Evolutionary conservation across 257 asterid species (phyloP).

Genomic region (Solanum boliviense): DNA sequence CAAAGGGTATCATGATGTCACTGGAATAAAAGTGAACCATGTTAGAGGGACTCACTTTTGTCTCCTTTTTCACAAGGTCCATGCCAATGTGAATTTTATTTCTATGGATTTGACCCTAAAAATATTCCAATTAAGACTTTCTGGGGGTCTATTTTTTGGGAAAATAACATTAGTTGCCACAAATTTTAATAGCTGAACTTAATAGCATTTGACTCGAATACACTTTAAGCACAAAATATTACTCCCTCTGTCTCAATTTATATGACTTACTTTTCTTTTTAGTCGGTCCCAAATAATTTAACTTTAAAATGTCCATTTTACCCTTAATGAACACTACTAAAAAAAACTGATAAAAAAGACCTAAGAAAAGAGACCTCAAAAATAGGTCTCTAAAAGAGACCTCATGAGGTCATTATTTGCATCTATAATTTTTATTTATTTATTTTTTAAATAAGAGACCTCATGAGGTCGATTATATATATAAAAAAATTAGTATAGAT

Average conservation of each 20-base stretch:
- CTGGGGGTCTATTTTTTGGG: background rate
- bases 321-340: background rate
- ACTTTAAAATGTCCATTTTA: no score
- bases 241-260: fast-evolving
- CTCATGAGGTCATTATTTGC: no score
- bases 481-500: no score
- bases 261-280: no score
- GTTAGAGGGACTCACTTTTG: background rate
- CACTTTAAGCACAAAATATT: background rate
- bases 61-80: background rate
- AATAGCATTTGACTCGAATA: background rate
- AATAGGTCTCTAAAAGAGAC: no score
- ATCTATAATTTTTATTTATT: no score
- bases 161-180: background rate
- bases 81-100: background rate
- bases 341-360: no score
- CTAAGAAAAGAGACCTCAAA: no score
- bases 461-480: no score
- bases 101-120: background rate
- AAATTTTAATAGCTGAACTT: background rate
- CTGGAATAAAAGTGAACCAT: background rate
- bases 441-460: no score
- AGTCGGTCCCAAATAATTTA: background rate
- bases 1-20: background rate
- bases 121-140: no score